Conservation (phyloP, 805 yeast species). For the Crinitomyces ghanaensis region DNA sequence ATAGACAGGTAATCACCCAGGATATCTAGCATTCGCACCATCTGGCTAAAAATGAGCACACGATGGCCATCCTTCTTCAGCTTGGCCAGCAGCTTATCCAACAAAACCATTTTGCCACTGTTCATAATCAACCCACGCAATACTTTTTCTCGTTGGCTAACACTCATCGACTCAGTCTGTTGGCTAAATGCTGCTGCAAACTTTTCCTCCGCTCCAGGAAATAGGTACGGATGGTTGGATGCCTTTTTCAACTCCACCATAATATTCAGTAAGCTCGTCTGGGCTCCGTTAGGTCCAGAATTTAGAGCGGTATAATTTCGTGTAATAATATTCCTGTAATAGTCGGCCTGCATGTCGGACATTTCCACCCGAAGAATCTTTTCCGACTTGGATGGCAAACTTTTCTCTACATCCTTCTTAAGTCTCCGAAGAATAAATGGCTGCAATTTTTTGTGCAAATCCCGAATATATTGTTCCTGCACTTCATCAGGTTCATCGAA, state of each 20-base stretch:
- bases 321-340: constrained; percentile 86
- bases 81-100: constrained; percentile 79
- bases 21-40: constrained; percentile 94
- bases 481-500: constrained; percentile 78
- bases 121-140: constrained; percentile 92
- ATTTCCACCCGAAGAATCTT: constrained; percentile 90
- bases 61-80: constrained; percentile 90
- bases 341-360: constrained; percentile 89
- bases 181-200: constrained; percentile 39
- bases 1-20: constrained; percentile 85
- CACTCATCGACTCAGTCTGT: constrained; percentile 30
- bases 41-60: constrained; percentile 88
- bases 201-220: constrained; percentile 83
- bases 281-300: constrained; percentile 67
- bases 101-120: constrained; percentile 93
- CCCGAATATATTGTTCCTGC: constrained; percentile 82
- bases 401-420: constrained; percentile 95
- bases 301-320: constrained; percentile 86
- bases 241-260: constrained; percentile 97
- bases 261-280: constrained; percentile 74
- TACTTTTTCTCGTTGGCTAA: constrained; percentile 50
- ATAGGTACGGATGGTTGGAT: constrained; percentile 90
- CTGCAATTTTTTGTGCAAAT: constrained; percentile 70
- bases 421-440: constrained; percentile 89
- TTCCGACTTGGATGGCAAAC: constrained; percentile 91